phyloP scores from a whole-genome alignment of 169 alveolate species.

The Plasmodium vivax region DNA sequence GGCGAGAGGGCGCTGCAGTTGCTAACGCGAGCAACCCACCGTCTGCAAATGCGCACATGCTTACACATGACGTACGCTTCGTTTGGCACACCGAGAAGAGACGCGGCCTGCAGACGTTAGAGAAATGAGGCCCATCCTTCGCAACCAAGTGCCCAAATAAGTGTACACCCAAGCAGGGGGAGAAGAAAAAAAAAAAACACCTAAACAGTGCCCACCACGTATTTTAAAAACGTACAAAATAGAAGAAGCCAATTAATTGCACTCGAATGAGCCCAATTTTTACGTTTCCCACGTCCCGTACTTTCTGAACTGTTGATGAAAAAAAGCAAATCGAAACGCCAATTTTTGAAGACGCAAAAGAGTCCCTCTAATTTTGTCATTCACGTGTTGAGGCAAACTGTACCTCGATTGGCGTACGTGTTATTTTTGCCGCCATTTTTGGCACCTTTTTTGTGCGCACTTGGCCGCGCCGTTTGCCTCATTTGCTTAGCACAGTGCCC shows the following conservation, averaged over 20 bases:
- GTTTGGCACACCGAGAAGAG: not conserved
- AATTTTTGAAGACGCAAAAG: not conserved
- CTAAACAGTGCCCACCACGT: not conserved
- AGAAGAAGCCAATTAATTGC: not conserved
- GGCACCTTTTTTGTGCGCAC: not conserved
- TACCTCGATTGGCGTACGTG: not conserved
- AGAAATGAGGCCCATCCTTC: not conserved
- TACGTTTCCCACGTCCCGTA: not conserved
- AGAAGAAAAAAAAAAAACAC: not conserved
- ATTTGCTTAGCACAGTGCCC: not conserved
- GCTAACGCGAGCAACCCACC: not conserved
- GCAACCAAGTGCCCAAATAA: not conserved
- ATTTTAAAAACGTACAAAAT: not conserved
- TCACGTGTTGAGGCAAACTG: not conserved
- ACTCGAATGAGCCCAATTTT: not conserved
- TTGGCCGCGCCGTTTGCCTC: not conserved
- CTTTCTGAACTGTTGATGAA: not conserved
- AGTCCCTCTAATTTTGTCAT: not conserved
- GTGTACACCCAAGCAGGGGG: not conserved
- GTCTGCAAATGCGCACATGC: not conserved
- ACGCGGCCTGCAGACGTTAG: not conserved
- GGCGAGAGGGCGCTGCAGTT: not conserved
- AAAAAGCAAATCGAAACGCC: not conserved
- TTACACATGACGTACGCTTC: conserved; percentile 2
- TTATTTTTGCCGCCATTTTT: not conserved